These are phyloP conservation scores for Erucastrum elatum DNA, from an alignment of 345 rosid genomes.

Conservation along the genomic window DNA sequence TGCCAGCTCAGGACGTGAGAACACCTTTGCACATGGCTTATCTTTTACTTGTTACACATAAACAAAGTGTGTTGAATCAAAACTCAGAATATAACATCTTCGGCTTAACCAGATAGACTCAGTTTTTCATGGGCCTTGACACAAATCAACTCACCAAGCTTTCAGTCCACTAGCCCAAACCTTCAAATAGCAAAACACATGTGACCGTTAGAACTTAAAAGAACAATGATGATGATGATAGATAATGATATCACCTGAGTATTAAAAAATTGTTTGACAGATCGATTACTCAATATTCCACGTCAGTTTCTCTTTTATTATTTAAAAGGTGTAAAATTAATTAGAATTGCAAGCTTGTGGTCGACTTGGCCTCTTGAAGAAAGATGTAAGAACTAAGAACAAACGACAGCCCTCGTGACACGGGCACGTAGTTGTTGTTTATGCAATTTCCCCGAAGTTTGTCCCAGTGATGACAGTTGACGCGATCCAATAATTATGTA, in stretches of 20 bases:
- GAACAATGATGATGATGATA: neutral
- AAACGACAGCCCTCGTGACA: slow-evolving; percentile 29
- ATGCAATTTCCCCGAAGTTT: slow-evolving; percentile 25
- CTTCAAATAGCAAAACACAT: too few species aligned
- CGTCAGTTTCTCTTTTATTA: neutral
- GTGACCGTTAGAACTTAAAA: neutral
- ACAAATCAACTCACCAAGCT: too few species aligned
- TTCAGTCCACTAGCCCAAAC: too few species aligned
- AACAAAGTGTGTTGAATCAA: too few species aligned
- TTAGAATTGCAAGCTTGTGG: slow-evolving; percentile 21
- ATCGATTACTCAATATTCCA: neutral
- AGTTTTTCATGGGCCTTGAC: too few species aligned
- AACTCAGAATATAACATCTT: too few species aligned
- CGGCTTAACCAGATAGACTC: too few species aligned
- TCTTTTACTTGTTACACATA: too few species aligned
- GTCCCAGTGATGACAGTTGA: neutral
- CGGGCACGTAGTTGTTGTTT: slow-evolving; percentile 25
- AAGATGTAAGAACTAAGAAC: neutral
- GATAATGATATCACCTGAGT: neutral
- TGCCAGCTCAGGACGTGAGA: too few species aligned
- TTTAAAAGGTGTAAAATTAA: neutral
- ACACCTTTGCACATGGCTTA: too few species aligned
- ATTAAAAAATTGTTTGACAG: neutral
- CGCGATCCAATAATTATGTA: neutral
- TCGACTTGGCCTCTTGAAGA: slow-evolving; percentile 17